These are phyloP conservation scores for Angophora floribunda DNA, from an alignment of 345 rosid species.

Conservation along the genomic window DNA sequence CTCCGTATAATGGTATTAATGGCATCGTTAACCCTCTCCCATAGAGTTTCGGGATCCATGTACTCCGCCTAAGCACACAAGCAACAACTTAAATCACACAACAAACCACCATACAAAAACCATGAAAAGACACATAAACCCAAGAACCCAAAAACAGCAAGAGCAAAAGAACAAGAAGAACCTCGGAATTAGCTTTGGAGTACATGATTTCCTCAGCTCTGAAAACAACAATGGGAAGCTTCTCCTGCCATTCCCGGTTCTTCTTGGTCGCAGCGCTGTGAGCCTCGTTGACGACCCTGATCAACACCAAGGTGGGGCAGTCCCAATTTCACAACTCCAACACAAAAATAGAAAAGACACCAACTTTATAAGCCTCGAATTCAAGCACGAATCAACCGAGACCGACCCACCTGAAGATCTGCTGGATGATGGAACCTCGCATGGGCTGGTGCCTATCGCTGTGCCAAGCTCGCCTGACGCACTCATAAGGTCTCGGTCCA, in stretches of 20 bases:
- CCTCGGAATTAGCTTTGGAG: constrained; percentile 99
- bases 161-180: constrained; percentile 7
- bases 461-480: constrained; percentile 95
- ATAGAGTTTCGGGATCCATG: constrained; percentile 55
- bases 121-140: constrained; percentile 5
- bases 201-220: constrained; percentile 95
- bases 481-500: constrained; percentile 93
- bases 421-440: constrained; percentile 79
- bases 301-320: constrained; percentile 16
- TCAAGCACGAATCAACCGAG: constrained; percentile 7
- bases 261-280: constrained; percentile 58
- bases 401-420: constrained; percentile 71
- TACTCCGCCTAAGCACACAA: constrained; percentile 60
- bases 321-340: constrained; percentile 2
- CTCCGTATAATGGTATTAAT: constrained; percentile 81
- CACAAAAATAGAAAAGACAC: neutral
- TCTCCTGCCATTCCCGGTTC: constrained; percentile 92
- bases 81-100: neutral
- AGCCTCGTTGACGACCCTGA: constrained; percentile 58
- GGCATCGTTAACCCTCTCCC: constrained; percentile 95
- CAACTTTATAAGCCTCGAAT: neutral
- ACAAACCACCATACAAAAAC: neutral
- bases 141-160: neutral
- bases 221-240: constrained; percentile 70
- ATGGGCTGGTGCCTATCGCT: constrained; percentile 89